Evolutionary conservation across 1,139 yeast genomes (phyloP), one percentile per base, ranked within the genome.

Genomic region (Yamadazyma sp.): DNA sequence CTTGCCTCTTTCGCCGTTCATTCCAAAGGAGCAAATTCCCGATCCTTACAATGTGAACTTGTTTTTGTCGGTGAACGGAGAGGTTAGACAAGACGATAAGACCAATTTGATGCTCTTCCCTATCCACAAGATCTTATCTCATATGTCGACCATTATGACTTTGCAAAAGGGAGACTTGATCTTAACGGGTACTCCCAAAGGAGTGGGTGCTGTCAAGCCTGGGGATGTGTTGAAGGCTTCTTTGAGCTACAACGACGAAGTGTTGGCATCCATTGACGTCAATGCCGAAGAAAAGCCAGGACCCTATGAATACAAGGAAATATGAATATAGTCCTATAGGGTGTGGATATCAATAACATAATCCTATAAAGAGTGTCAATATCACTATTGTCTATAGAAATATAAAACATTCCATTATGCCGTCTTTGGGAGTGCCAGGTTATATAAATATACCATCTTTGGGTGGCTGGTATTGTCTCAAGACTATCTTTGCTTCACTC

Each of bases 171-270:
- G 97, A 17, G 97, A 92, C 57, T 74, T 92, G 50, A 83, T 92
- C 42, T 71, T 90, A 43, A 92, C 97, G 0, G 98, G 98, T 11
- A 92, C 98, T 1, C 98, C 98, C 32, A 88, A 90, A 62, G 99
- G 99, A n/a, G 99, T 92, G 9, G 97, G 97, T 10, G 69, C 74
- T 27, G 67, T 90, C 34, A 63, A 59, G 8, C 84, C 95, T 1
- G 97, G 97, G 6, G 97, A 92, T 59, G 61, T 61, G 32, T 70
- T 92, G 28, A 71, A 72, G 38, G 95, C 95, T 9, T 73, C 76
- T 45, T 61, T 86, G 47, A 64, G 61, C 25, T 76, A 73, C 29
- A 76, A 74, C 29, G 92, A 81, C 9, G 54, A 76, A 41, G 68
- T 70, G 12, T 57, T 89, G 29, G 77, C 71, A 29, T 52, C 63